phyloP scores from a whole-genome alignment of 2,329 filamentous ascomycete species.

The Cercospora zeae-maydis region DNA sequence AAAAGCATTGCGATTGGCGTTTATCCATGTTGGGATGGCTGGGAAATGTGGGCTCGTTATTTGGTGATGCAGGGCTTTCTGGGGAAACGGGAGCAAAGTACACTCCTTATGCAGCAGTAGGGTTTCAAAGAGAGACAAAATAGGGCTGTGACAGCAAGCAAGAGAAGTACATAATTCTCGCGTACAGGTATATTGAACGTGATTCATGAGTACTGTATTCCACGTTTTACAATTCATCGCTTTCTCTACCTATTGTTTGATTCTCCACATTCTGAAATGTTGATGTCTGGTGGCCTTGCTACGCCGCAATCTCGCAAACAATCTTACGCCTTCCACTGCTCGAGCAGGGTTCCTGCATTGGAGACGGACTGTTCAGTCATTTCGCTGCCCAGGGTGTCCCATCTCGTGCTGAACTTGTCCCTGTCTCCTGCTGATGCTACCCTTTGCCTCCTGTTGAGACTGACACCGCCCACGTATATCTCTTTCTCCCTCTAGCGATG shows the following conservation, averaged over 20 bases:
- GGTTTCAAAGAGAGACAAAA: not conserved
- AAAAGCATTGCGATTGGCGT: conserved; percentile 1
- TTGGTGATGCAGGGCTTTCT: not conserved
- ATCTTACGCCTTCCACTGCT: too few relatives aligned
- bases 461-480: too few relatives aligned
- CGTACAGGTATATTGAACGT: not conserved
- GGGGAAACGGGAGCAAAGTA: not conserved
- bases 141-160: not conserved
- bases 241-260: too few relatives aligned
- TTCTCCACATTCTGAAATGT: not conserved
- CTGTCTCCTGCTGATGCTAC: too few relatives aligned
- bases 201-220: not conserved
- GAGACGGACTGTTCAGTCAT: too few relatives aligned
- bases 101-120: not conserved
- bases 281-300: not conserved
- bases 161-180: not conserved
- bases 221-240: too few relatives aligned
- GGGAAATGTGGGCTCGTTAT: not conserved
- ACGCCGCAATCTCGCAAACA: too few relatives aligned
- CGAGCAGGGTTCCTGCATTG: too few relatives aligned
- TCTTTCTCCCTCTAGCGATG: not conserved
- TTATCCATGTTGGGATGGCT: not conserved
- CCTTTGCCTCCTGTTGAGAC: too few relatives aligned
- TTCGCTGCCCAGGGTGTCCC: too few relatives aligned
- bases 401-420: too few relatives aligned